A percentile compares a stretch with the other conserved stretches of the same genome.
phyloP scores from a whole-genome alignment of 805 yeast genomes.

The Schwanniomyces vanrijiae region DNA sequence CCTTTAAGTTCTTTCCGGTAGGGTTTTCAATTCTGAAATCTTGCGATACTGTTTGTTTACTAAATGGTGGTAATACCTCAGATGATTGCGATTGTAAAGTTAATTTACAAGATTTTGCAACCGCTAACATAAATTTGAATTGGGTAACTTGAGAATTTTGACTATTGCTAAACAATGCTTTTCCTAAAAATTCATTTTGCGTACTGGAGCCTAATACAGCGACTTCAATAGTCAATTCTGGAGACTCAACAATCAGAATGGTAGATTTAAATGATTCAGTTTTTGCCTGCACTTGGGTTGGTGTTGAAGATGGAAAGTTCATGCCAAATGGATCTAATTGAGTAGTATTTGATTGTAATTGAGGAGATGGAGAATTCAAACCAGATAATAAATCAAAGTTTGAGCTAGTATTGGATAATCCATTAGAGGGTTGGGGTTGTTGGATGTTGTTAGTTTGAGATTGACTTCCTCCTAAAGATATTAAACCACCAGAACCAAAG shows the following conservation, averaged over 20 bases:
- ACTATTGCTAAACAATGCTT: constrained; percentile 52
- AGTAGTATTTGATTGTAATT: constrained; percentile 22
- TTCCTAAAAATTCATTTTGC: constrained; percentile 38
- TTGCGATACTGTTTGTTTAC: constrained; percentile 54
- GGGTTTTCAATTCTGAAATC: constrained; percentile 40
- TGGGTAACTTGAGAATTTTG: constrained; percentile 44
- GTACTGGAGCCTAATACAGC: constrained; percentile 36
- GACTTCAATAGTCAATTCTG: constrained; percentile 50
- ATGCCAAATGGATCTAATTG: constrained; percentile 42
- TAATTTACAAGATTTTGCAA: constrained; percentile 61
- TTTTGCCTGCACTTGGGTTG: constrained; percentile 17
- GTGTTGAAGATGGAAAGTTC: constrained; percentile 39
- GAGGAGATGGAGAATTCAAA: constrained; percentile 43
- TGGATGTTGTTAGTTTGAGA: constrained; percentile 10
- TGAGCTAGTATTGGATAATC: constrained; percentile 6
- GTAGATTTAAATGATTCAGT: constrained; percentile 12
- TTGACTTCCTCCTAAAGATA: constrained; percentile 30
- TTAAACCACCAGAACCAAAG: constrained; percentile 56
- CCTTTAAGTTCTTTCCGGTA: constrained; percentile 46
- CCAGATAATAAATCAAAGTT: constrained; percentile 33
- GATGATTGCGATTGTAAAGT: constrained; percentile 63
- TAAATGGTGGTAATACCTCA: constrained; percentile 48
- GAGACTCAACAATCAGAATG: constrained; percentile 43
- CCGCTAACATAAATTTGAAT: constrained; percentile 66
- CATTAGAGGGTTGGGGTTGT: constrained; percentile 16